A percentile compares a stretch with the other conserved stretches of the same genome.
These are phyloP conservation scores for Tanacetum coccineum DNA, from an alignment of 129 eudicot genomes.

Conservation along the genomic window DNA sequence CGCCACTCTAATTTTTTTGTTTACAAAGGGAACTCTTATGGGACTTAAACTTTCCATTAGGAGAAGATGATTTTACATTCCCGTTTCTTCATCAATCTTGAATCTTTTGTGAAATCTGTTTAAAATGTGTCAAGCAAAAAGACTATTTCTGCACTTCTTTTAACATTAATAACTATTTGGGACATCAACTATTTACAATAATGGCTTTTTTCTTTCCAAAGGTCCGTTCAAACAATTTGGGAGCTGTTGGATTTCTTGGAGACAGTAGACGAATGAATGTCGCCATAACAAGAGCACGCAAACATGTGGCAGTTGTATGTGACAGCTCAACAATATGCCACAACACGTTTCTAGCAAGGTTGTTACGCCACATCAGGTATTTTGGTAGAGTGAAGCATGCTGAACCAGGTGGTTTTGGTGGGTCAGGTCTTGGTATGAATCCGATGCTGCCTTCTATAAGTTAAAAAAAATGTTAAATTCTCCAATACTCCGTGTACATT, in stretches of 20 bases:
- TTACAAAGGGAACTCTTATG: too few species aligned
- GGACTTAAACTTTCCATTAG: too few species aligned
- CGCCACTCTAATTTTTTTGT: too few species aligned
- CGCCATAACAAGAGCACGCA: conserved; percentile 94
- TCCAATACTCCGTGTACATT: conserved; percentile 30
- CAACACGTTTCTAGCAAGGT: conserved; percentile 84
- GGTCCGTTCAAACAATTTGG: conserved; percentile 95
- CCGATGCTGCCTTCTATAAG: conserved; percentile 81
- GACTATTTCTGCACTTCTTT: not conserved
- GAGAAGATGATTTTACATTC: too few species aligned
- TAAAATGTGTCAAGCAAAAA: not conserved
- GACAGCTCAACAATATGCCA: conserved; percentile 99
- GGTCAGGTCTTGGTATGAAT: conserved; percentile 72
- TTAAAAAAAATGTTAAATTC: conserved; percentile 22
- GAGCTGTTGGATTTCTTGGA: conserved; percentile 95
- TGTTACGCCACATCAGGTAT: conserved; percentile 92
- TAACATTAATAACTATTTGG: not conserved
- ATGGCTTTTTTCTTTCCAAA: conserved; percentile 15
- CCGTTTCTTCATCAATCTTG: too few species aligned
- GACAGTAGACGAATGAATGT: conserved; percentile 96
- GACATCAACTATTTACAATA: not conserved
- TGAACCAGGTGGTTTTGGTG: conserved; percentile 74
- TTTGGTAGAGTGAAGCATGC: conserved; percentile 88
- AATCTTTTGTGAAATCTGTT: too few species aligned
- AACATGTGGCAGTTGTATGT: conserved; percentile 91